phyloP scores from a whole-genome alignment of 306 rosid species.

The Comarum palustre region DNA sequence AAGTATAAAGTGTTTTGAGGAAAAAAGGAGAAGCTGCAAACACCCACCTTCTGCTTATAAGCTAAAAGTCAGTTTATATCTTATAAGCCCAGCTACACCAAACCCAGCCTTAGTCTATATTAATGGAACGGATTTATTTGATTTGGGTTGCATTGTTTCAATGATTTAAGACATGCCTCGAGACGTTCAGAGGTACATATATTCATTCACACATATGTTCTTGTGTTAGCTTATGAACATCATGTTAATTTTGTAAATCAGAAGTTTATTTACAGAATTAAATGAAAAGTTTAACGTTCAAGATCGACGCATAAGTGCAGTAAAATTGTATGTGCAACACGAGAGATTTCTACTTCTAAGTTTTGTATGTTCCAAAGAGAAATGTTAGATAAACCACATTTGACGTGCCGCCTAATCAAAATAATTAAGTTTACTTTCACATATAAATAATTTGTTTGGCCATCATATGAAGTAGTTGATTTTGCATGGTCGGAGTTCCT shows the following conservation, averaged over 20 bases:
- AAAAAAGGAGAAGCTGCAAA: too few species aligned
- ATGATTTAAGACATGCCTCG: conserved; percentile 54
- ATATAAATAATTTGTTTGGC: too few species aligned
- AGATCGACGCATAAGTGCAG: not conserved
- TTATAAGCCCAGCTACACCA: too few species aligned
- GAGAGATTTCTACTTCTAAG: too few species aligned
- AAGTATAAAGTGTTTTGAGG: too few species aligned
- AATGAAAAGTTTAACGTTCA: not conserved
- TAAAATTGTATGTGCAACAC: too few species aligned
- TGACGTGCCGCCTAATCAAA: not conserved
- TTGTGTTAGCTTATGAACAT: not conserved
- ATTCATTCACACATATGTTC: not conserved
- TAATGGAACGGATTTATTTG: not conserved
- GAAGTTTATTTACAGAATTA: not conserved
- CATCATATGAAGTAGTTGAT: not conserved
- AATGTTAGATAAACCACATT: not conserved
- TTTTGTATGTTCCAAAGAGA: too few species aligned
- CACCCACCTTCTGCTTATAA: too few species aligned
- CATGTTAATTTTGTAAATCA: not conserved
- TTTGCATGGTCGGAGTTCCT: not conserved
- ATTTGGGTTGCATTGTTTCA: not conserved
- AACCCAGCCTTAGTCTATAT: not conserved
- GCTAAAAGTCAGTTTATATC: too few species aligned
- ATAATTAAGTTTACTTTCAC: not conserved
- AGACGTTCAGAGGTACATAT: conserved; percentile 56